Evolutionary conservation across 2,329 filamentous ascomycete genomes (phyloP).

Genomic region (Chrysosporium queenslandicum): DNA sequence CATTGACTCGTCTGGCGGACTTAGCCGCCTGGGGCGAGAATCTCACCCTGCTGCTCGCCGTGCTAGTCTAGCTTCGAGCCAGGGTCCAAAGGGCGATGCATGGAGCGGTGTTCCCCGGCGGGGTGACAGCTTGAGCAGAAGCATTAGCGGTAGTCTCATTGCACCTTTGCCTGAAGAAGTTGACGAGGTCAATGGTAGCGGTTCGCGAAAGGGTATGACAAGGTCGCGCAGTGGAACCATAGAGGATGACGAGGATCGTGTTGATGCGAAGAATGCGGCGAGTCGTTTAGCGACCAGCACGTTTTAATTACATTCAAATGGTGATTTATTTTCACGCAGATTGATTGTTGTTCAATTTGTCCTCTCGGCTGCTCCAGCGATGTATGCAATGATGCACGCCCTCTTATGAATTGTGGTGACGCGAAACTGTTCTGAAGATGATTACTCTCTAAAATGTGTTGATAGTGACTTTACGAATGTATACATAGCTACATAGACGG

Average conservation of each 20-base stretch:
- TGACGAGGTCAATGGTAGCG: slow-evolving; percentile 43
- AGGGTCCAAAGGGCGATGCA: slow-evolving; percentile 94
- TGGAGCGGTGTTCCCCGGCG: slow-evolving; percentile 90
- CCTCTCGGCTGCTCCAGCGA: no score
- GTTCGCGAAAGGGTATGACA: slow-evolving; percentile 35
- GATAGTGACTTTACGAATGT: slow-evolving; percentile 8
- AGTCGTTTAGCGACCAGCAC: slow-evolving; percentile 89
- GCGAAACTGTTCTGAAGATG: not conserved
- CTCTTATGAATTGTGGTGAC: no score
- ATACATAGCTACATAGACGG: not conserved
- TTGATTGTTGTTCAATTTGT: no score
- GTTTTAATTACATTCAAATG: slow-evolving; percentile 49
- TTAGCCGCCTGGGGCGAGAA: slow-evolving; percentile 82
- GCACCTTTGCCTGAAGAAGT: slow-evolving; percentile 54
- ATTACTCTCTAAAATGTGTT: not conserved
- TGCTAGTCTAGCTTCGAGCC: slow-evolving; percentile 69
- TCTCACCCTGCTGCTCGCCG: slow-evolving; percentile 66
- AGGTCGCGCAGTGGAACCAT: slow-evolving; percentile 36
- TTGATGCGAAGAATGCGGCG: slow-evolving; percentile 92
- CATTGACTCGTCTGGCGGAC: slow-evolving; percentile 81
- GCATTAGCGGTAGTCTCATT: slow-evolving; percentile 62
- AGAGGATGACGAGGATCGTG: slow-evolving; percentile 74
- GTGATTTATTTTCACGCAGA: not conserved
- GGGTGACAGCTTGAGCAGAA: slow-evolving; percentile 66
- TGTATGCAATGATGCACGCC: no score